Percentiles rank a stretch among this genome's conserved stretches.
Conservation (phyloP, 805 yeast genomes). For the Cyberlindnera japonica region DNA sequence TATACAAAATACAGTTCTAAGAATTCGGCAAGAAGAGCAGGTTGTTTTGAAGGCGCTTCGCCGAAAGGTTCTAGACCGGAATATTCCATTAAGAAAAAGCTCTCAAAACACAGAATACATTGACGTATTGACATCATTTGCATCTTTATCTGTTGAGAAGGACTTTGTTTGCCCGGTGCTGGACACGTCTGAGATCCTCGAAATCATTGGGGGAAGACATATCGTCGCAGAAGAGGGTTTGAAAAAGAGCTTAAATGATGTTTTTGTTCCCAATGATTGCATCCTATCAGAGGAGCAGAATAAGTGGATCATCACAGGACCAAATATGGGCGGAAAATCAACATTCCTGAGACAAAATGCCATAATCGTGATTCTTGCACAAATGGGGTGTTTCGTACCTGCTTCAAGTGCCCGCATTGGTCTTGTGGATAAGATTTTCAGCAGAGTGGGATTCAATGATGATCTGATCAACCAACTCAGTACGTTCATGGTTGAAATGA, state of each 20-base stretch:
- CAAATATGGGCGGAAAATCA: slow-evolving; percentile 97
- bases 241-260: slow-evolving; percentile 14
- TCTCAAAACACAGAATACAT: slow-evolving; percentile 56
- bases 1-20: slow-evolving; percentile 41
- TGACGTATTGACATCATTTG: slow-evolving; percentile 73
- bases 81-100: slow-evolving; percentile 43
- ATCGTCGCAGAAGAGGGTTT: slow-evolving; percentile 80
- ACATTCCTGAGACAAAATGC: slow-evolving; percentile 90
- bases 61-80: slow-evolving; percentile 38
- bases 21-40: slow-evolving; percentile 54
- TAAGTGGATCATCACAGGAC: slow-evolving; percentile 86
- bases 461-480: slow-evolving; percentile 94
- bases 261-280: slow-evolving; percentile 84
- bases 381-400: slow-evolving; percentile 87
- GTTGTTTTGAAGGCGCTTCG: slow-evolving; percentile 48
- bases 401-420: slow-evolving; percentile 72
- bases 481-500: slow-evolving; percentile 95
- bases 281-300: slow-evolving; percentile 46
- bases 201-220: slow-evolving; percentile 71
- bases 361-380: slow-evolving; percentile 81
- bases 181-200: slow-evolving; percentile 42
- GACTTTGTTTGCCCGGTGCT: slow-evolving; percentile 64
- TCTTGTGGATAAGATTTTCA: slow-evolving; percentile 84
- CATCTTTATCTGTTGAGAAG: slow-evolving; percentile 64
- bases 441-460: slow-evolving; percentile 97